Base-by-base conservation (phyloP, 805 yeast species). In the Komagataella populi region DNA sequence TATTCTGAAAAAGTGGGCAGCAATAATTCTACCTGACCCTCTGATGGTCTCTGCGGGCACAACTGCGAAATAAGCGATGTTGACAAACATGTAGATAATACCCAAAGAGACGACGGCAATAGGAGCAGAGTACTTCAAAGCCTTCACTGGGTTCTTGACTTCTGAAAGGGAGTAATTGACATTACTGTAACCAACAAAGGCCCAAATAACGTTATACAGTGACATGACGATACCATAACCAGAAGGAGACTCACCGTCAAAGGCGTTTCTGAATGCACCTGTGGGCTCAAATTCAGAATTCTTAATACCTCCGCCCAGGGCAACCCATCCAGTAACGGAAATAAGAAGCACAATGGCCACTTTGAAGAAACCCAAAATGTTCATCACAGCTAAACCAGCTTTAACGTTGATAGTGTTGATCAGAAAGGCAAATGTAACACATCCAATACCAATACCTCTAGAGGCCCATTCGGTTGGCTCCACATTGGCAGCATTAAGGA, bases 21-120 rank as follows among this genome's bases (percentile, higher is more conserved):
- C 95, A 50, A 87, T 71, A 53, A 84, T 76, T 54, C 83, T 75
- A 23, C 87, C 87, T 1, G 90, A 83, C 22, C 65, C 56, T 44
- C 72, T 71, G 53, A 83, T 66, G 46, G 73, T 80, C 5, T 80
- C 83, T 65, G 76, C 74, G 52, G 90, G 86, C 45, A 89, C 87
- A 48, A 87, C 91, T 3, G 88, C 89, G 62, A 80, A 85, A 64
- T 86, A 87, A 4, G 93, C 86, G 60, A 86, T 76, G 65, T 85
- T 84, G 49, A 81, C 86, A 54, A 87, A 78, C 68, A 87, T 78
- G 67, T 87, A 87, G 52, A 87, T 69, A 49, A 86, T 64, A 1
- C 83, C 76, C 52, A 86, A 72, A 46, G 72, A 62, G 23, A 81
- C 59, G 55, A 87, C 70, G 0, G 95, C 87, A 24, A 74, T 59